phyloP scores from a whole-genome alignment of 1,284 basidiomycete species.

The Anthracocystis setariae region DNA sequence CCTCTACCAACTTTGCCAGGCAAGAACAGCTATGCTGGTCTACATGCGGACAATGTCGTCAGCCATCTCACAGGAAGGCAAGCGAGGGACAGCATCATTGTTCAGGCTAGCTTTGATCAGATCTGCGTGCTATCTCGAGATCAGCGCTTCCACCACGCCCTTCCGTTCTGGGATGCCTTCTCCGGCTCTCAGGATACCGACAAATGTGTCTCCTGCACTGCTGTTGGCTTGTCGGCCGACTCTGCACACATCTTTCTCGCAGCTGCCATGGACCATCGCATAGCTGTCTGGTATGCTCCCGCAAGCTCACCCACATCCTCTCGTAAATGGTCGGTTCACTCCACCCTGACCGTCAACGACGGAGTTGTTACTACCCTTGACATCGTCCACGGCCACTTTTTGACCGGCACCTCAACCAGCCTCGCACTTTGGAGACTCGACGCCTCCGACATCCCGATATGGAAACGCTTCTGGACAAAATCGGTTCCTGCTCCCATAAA shows the following conservation, averaged over 20 bases:
- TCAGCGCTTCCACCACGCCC: conserved; percentile 41
- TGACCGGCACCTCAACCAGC: conserved; percentile 29
- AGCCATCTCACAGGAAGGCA: conserved; percentile 25
- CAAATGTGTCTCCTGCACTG: conserved; percentile 25
- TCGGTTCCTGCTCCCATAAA: conserved; percentile 25
- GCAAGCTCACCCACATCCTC: conserved; percentile 16
- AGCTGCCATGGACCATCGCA: conserved; percentile 45
- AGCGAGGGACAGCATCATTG: conserved; percentile 22
- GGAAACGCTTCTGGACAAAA: conserved; percentile 45
- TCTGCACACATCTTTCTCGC: conserved; percentile 27
- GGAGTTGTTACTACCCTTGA: conserved; percentile 37
- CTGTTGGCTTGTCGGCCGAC: conserved; percentile 21
- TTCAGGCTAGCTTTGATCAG: conserved; percentile 44
- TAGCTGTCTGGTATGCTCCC: conserved; percentile 42
- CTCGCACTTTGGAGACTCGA: conserved; percentile 48
- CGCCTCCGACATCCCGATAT: conserved; percentile 34
- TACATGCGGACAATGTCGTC: conserved; percentile 10
- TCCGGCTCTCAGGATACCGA: conserved; percentile 38
- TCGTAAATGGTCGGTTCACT: conserved; percentile 49
- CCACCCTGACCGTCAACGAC: conserved; percentile 42
- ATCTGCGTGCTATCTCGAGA: conserved; percentile 41
- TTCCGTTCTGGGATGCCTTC: conserved; percentile 54
- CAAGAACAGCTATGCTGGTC: neutral
- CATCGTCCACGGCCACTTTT: conserved; percentile 28
- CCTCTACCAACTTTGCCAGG: conserved; percentile 1